These are phyloP conservation scores for Austroboletus festivus DNA, from an alignment of 768 basidiomycete species.

Conservation along the genomic window DNA sequence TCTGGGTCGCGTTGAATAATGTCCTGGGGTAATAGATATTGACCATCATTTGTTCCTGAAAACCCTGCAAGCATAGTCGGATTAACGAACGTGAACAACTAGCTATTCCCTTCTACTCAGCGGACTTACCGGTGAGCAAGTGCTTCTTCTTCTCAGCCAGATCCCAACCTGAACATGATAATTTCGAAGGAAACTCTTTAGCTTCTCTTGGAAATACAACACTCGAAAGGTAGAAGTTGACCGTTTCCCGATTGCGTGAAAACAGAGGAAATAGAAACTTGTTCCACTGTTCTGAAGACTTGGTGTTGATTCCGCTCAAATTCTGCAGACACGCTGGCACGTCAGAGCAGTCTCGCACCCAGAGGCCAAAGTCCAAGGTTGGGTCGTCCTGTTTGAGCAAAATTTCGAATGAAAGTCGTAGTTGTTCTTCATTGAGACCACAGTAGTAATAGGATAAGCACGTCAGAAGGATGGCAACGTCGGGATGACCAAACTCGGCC, in stretches of 20 bases:
- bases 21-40: conserved; percentile 18
- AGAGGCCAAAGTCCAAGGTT: conserved; percentile 36
- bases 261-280: too few relatives aligned
- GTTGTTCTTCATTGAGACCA: conserved; percentile 20
- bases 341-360: conserved; percentile 31
- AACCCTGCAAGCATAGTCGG: conserved; percentile 30
- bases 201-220: too few relatives aligned
- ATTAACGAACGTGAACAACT: neutral
- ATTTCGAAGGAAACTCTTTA: too few relatives aligned
- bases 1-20: too few relatives aligned
- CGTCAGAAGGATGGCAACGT: conserved; percentile 34
- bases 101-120: neutral
- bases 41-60: conserved; percentile 36
- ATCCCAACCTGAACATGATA: too few relatives aligned
- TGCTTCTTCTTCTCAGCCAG: too few relatives aligned
- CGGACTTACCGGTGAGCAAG: too few relatives aligned
- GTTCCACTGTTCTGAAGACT: conserved; percentile 34
- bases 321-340: conserved; percentile 33
- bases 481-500: neutral
- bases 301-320: conserved; percentile 39
- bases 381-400: conserved; percentile 41
- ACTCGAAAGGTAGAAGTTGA: too few relatives aligned
- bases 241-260: too few relatives aligned
- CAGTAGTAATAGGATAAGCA: conserved; percentile 20
- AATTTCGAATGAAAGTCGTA: conserved; percentile 34